Percentiles rank a stretch among this genome's conserved stretches.
Conservation (phyloP, 108 stramenopile species). For the Fragilaria crotonensis region DNA sequence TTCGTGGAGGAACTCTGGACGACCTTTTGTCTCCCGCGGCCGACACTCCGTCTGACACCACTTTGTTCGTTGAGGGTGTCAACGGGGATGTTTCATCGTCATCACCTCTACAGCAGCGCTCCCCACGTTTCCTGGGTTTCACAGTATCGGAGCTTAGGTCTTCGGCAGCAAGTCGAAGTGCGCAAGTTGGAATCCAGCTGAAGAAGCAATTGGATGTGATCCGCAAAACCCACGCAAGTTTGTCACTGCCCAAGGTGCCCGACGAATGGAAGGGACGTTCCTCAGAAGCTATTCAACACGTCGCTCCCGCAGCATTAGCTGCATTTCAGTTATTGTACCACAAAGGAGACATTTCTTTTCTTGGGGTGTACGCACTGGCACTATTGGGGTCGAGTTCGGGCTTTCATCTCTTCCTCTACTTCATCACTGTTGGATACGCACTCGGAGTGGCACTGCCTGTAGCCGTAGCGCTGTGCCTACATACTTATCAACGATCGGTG, state of each 20-base stretch:
- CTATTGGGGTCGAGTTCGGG: conserved; percentile 47
- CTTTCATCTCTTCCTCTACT: conserved; percentile 50
- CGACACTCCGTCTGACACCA: too few relatives aligned
- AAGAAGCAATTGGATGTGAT: too few relatives aligned
- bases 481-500: conserved; percentile 16
- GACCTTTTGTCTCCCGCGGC: too few relatives aligned
- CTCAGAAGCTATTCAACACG: neutral
- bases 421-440: conserved; percentile 55
- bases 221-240: too few relatives aligned
- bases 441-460: conserved; percentile 36
- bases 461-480: conserved; percentile 10
- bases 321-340: neutral
- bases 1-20: too few relatives aligned
- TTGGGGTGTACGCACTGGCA: conserved; percentile 8
- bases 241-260: neutral
- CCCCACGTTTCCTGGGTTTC: too few relatives aligned
- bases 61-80: too few relatives aligned
- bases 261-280: neutral
- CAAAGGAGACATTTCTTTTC: neutral
- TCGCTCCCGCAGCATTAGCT: neutral
- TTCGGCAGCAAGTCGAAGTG: too few relatives aligned
- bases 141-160: too few relatives aligned
- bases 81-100: too few relatives aligned
- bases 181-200: too few relatives aligned
- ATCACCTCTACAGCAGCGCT: too few relatives aligned